Base-by-base conservation (phyloP, 2,329 filamentous ascomycete species). In the Colletotrichum sp. region DNA sequence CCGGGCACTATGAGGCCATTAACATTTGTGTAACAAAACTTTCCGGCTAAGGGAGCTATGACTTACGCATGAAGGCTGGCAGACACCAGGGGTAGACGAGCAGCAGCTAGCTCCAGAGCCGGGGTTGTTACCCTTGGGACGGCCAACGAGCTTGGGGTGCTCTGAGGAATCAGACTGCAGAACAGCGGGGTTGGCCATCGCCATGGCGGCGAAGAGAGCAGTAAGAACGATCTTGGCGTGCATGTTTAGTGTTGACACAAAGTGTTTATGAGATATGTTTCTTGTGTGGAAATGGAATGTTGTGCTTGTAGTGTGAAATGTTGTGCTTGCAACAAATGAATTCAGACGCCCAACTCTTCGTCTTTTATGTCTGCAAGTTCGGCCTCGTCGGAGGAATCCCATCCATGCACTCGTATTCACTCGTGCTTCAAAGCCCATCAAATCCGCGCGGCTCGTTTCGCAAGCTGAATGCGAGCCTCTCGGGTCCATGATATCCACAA, bases 41-140 rank as follows among this genome's bases (percentile, higher is more conserved):
- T 18, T 38, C 4, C 8, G 36, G 16, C 8, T 38, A 38, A 8
- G 4, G 36, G 1, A 38, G 16, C 1, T 5, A 30, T 60, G 3
- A 67, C 43, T 38, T 36, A 67, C 65, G 32, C 52, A 68, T 28
- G 48, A 58, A 13, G 30, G 8, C n/a, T 26, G 7, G 24, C 66
- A 68, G 26, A 68, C 9, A 9, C 52, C 66, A 16, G 48, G 30
- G 3, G 21, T 28, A 4, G 38, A 55, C 0, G 66, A 68, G 30
- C 66, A 68, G 52, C 66, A 68, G 66, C 52, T 60, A 24, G 28
- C 5, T 60, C 66, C 66, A 16, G 30, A 38, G 18, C 13, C 13
- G 21, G 30, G 30, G 24, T 24, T 32, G 6, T 36, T 38, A 6
- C 66, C 66, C 21, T 60, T 58, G 21, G 52, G 66, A n/a, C 66